Percentiles rank a stretch among this genome's conserved stretches.
Conservation (phyloP, 2,329 filamentous ascomycete species). For the Arthrobotrys megalospora region DNA sequence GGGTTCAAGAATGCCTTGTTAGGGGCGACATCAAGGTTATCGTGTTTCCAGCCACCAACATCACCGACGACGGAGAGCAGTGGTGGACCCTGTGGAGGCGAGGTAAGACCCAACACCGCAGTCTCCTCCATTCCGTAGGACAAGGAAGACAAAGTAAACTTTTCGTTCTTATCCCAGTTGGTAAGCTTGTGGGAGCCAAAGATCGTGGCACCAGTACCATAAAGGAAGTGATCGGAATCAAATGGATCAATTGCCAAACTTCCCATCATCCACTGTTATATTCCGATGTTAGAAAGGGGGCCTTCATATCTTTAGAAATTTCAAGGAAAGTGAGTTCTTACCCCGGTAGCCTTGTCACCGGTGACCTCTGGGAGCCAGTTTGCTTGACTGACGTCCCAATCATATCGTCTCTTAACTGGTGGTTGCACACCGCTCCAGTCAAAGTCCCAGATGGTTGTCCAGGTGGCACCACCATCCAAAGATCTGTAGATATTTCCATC, state of each 20-base stretch:
- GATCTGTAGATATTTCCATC: constrained; percentile 72
- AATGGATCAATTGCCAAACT: constrained; percentile 74
- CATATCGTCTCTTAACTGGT: constrained; percentile 70
- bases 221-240: constrained; percentile 75
- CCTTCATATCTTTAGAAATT: constrained; percentile 65
- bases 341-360: constrained; percentile 52
- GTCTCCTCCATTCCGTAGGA: constrained; percentile 74
- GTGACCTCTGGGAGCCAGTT: constrained; percentile 54
- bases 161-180: constrained; percentile 71
- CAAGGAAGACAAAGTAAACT: constrained; percentile 71
- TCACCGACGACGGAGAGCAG: constrained; percentile 72
- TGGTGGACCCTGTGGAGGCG: constrained; percentile 71
- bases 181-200: constrained; percentile 73
- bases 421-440: constrained; percentile 67
- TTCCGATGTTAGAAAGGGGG: not conserved
- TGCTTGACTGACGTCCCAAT: constrained; percentile 69
- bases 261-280: constrained; percentile 76
- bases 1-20: constrained; percentile 70
- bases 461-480: constrained; percentile 72
- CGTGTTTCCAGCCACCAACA: constrained; percentile 71
- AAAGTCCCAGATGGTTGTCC: constrained; percentile 73
- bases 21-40: constrained; percentile 69
- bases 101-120: constrained; percentile 71
- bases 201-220: constrained; percentile 73
- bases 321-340: constrained; percentile 64